phyloP scores from a whole-genome alignment of 441 rosid genomes.

The Corymbia citriodora region DNA sequence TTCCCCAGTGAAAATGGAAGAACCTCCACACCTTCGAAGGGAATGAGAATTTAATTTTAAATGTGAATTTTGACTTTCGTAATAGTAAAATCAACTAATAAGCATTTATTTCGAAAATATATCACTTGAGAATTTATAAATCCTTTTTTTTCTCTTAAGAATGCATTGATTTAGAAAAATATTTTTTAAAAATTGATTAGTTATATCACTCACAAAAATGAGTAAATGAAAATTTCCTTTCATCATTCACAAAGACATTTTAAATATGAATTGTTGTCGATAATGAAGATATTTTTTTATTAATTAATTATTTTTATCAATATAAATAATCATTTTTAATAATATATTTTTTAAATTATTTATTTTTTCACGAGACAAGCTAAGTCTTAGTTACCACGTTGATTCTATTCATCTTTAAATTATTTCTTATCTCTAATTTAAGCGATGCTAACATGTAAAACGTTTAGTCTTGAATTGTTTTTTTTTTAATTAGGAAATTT shows the following conservation, averaged over 20 bases:
- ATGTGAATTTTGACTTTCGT: too few species aligned
- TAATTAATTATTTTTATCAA: fast-evolving
- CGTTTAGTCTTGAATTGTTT: neutral
- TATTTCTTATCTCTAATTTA: neutral
- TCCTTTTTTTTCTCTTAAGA: neutral
- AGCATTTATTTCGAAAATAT: neutral
- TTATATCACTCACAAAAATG: neutral
- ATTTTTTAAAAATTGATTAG: fast-evolving
- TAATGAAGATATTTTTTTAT: neutral
- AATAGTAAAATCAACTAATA: too few species aligned
- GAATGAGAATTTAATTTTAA: too few species aligned
- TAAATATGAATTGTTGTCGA: neutral
- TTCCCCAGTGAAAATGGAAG: too few species aligned
- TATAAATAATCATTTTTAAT: fast-evolving
- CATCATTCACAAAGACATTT: too few species aligned
- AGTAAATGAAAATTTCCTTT: neutral
- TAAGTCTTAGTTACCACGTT: fast-evolving
- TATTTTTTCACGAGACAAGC: neutral
- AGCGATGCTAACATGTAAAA: neutral
- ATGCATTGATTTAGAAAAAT: neutral
- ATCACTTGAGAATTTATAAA: neutral
- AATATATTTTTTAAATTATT: neutral
- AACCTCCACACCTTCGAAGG: too few species aligned
- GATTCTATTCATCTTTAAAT: neutral
- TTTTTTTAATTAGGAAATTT: neutral